These are phyloP conservation scores for Obelidium mucronatum DNA, from an alignment of 192 early-diverging fungal species.

Conservation along the genomic window DNA sequence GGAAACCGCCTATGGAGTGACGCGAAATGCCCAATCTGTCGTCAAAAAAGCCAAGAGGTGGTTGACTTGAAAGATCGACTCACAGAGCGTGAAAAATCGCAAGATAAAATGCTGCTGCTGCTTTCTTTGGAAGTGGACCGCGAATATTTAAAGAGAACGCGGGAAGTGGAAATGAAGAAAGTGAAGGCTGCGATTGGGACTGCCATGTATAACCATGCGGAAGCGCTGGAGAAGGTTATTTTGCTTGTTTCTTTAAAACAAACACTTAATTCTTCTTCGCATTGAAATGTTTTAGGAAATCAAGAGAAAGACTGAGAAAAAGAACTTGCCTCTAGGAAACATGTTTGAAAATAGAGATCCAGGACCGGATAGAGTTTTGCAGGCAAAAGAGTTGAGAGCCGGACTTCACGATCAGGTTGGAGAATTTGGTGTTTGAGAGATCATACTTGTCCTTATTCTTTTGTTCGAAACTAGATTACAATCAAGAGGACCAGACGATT, in stretches of 20 bases:
- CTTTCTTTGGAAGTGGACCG: conserved; percentile 51
- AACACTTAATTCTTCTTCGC: background rate
- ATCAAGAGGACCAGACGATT: conserved; percentile 26
- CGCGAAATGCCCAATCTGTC: conserved; percentile 56
- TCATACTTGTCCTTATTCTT: no score
- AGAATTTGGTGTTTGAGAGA: no score
- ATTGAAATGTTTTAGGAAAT: conserved; percentile 9
- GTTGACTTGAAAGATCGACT: conserved; percentile 33
- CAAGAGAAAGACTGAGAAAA: no score
- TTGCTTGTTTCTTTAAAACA: background rate
- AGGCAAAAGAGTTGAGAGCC: conserved; percentile 35
- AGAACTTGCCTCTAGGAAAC: conserved; percentile 48
- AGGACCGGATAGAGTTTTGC: conserved; percentile 38
- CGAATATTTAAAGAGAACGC: conserved; percentile 47
- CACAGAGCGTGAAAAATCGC: conserved; percentile 46
- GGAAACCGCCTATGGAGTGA: conserved; percentile 31
- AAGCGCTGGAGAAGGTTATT: conserved; percentile 41
- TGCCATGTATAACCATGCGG: conserved; percentile 50
- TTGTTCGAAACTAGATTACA: no score
- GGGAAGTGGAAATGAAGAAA: no score
- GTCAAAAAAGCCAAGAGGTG: conserved; percentile 26
- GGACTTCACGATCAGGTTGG: conserved; percentile 51
- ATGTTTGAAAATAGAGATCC: conserved; percentile 54
- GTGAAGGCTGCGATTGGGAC: conserved; percentile 36
- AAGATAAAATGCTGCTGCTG: conserved; percentile 54